Evolutionary conservation across 768 basidiomycete species (phyloP).

Genomic region (Tulasnella sp.): DNA sequence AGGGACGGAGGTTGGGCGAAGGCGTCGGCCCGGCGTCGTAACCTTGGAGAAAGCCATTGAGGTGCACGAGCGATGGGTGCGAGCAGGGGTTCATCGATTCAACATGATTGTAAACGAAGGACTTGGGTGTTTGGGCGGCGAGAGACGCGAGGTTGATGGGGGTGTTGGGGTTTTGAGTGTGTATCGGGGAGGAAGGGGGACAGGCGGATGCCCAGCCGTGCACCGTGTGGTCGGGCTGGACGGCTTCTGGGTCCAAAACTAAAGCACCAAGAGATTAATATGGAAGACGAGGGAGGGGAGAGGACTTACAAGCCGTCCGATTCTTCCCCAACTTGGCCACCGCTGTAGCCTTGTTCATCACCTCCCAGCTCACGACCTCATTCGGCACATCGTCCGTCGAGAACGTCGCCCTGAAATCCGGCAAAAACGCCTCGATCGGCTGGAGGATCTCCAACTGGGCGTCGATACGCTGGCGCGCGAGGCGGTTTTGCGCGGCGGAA

Average conservation of each 20-base stretch:
- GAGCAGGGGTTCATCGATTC: constrained; percentile 40
- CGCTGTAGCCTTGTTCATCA: too few relatives aligned
- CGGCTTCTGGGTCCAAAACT: too few relatives aligned
- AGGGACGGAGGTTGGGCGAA: constrained; percentile 34
- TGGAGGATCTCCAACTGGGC: constrained; percentile 28
- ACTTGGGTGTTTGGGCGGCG: constrained; percentile 9
- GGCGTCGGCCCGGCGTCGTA: background rate
- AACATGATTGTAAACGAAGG: constrained; percentile 39
- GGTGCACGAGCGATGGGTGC: constrained; percentile 29
- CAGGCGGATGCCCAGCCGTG: constrained; percentile 27
- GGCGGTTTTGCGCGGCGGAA: background rate
- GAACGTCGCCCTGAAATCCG: constrained; percentile 36
- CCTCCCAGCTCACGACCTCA: too few relatives aligned
- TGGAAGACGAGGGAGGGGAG: too few relatives aligned
- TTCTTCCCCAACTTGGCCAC: too few relatives aligned
- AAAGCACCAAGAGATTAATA: too few relatives aligned
- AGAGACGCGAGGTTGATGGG: constrained; percentile 1
- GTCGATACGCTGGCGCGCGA: constrained; percentile 19
- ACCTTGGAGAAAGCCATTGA: constrained; percentile 19
- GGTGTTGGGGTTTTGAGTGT: background rate
- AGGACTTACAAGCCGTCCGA: too few relatives aligned
- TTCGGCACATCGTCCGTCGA: constrained; percentile 22
- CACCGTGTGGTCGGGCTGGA: too few relatives aligned
- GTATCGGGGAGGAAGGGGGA: constrained; percentile 19
- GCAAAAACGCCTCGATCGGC: constrained; percentile 32